Evolutionary conservation across 1,284 basidiomycete species (phyloP).

Genomic region (Paramarasmius palmivorus): DNA sequence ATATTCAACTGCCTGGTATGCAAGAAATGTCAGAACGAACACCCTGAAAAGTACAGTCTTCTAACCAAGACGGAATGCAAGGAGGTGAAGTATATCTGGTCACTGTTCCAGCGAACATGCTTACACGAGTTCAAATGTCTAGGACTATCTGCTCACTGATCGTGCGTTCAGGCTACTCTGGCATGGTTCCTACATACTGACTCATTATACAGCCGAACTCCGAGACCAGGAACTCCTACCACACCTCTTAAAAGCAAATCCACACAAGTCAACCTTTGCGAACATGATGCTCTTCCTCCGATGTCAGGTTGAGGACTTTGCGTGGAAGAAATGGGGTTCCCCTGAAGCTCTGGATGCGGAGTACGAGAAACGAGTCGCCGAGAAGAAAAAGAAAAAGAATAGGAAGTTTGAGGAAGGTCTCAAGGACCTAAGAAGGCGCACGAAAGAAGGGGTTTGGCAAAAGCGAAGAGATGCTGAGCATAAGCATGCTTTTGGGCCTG

Average conservation of each 20-base stretch:
- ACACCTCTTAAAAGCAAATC: conserved; percentile 94
- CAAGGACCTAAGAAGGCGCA: conserved; percentile 79
- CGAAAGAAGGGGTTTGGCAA: conserved; percentile 90
- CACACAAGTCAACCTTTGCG: conserved; percentile 93
- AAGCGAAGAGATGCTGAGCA: conserved; percentile 85
- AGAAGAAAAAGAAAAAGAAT: conserved; percentile 91
- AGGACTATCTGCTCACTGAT: conserved; percentile 92
- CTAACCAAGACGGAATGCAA: conserved; percentile 99
- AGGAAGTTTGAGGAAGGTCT: conserved; percentile 91
- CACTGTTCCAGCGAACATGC: background rate
- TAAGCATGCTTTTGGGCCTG: conserved; percentile 75
- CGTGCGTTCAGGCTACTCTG: conserved; percentile 44
- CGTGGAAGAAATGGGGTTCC: conserved; percentile 98
- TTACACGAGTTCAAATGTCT: conserved; percentile 5
- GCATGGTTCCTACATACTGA: background rate
- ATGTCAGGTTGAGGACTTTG: conserved; percentile 93
- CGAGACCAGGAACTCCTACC: conserved; percentile 91
- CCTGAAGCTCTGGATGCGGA: conserved; percentile 90
- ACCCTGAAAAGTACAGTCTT: conserved; percentile 91
- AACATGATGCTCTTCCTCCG: conserved; percentile 99
- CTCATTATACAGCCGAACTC: conserved; percentile 70
- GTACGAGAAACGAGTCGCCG: conserved; percentile 76
- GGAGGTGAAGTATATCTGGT: conserved; percentile 53
- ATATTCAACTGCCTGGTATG: conserved; percentile 88
- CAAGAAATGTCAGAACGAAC: conserved; percentile 85